Conservation (phyloP, 2,329 filamentous ascomycete species). For the Fusarium sp. region DNA sequence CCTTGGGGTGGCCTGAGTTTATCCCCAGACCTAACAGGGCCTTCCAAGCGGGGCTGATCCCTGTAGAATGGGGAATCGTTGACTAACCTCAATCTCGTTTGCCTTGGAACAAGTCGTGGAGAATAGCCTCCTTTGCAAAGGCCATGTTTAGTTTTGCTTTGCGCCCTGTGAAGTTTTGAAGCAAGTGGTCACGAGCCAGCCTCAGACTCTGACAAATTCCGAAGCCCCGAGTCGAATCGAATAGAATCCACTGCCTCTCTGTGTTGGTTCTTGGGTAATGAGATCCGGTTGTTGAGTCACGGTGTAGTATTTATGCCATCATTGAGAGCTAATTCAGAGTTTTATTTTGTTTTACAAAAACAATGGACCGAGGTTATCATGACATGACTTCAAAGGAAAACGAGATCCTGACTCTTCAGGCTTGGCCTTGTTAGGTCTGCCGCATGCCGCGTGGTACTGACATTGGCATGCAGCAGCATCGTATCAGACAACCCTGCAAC, state of each 20-base stretch:
- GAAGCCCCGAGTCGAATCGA: not conserved
- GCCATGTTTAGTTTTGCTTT: conserved; percentile 29
- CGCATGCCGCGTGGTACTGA: conserved; percentile 4
- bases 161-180: conserved; percentile 32
- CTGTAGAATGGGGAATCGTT: conserved; percentile 29
- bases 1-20: conserved; percentile 35
- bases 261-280: conserved; percentile 19
- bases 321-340: not conserved
- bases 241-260: conserved; percentile 6
- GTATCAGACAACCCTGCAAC: conserved; percentile 29
- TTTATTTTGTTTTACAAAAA: not conserved
- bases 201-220: conserved; percentile 9
- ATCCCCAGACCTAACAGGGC: conserved; percentile 28
- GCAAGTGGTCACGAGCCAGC: conserved; percentile 20
- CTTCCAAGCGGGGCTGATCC: conserved; percentile 5
- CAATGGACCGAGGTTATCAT: not conserved
- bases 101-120: conserved; percentile 38
- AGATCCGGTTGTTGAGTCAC: conserved; percentile 4
- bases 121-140: conserved; percentile 20
- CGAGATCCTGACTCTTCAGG: conserved; percentile 5
- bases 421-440: conserved; percentile 7
- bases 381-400: not conserved
- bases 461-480: conserved; percentile 20
- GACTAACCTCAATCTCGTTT: conserved; percentile 43
- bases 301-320: conserved; percentile 18